These are phyloP conservation scores for Talaromyces sp. DNA, from an alignment of 2,329 filamentous ascomycete species.

Conservation along the genomic window DNA sequence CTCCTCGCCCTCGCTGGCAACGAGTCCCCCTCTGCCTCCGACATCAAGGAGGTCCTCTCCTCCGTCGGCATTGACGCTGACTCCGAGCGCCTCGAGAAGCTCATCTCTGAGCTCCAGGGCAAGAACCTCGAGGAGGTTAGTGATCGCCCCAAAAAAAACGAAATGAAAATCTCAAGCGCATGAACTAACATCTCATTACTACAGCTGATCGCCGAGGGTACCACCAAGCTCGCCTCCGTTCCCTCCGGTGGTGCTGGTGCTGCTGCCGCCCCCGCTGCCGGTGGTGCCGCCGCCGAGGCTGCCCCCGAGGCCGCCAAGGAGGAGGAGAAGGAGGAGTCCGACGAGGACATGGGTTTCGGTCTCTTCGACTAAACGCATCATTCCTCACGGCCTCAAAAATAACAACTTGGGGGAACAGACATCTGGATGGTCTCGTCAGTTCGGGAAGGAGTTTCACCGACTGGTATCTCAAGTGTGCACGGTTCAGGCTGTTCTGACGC, in stretches of 20 bases:
- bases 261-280: constrained; percentile 54
- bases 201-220: constrained; percentile 88
- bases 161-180: not conserved
- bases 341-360: constrained; percentile 76
- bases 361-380: constrained; percentile 62
- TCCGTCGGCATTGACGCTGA: constrained; percentile 96
- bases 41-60: constrained; percentile 86
- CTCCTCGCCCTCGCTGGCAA: constrained; percentile 95
- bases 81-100: constrained; percentile 77
- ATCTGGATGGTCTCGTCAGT: constrained; percentile 36
- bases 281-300: constrained; percentile 68
- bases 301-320: constrained; percentile 68
- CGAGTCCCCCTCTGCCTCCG: constrained; percentile 77
- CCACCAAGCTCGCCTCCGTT: constrained; percentile 94
- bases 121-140: constrained; percentile 84
- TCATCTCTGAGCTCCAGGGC: constrained; percentile 74
- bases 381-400: constrained; percentile 34
- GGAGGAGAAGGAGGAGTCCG: constrained; percentile 77
- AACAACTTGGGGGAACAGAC: constrained; percentile 68
- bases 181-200: constrained; percentile 18
- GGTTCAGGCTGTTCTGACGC: constrained; percentile 39
- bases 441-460: constrained; percentile 32
- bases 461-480: constrained; percentile 33
- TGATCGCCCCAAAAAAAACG: constrained; percentile 4
- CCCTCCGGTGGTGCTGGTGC: constrained; percentile 80